Percentiles rank a stretch among this genome's conserved stretches.
phyloP scores from a whole-genome alignment of 2,329 filamentous ascomycete genomes.

The Ceratocystis cacaofunesta region DNA sequence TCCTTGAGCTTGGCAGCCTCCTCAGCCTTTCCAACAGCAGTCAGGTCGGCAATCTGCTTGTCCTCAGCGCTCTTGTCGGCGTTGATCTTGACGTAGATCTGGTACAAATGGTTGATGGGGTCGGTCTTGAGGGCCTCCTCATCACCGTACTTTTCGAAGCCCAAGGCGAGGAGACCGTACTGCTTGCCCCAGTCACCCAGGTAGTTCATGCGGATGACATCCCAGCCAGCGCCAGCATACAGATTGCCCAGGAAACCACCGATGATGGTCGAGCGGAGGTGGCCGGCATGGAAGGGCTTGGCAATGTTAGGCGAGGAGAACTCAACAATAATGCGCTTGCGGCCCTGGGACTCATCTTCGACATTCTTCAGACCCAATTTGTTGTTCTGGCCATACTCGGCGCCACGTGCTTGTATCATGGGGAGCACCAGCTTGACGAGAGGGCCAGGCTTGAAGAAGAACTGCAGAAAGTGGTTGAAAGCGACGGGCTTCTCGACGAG shows the following conservation, averaged over 20 bases:
- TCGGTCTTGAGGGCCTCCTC: conserved; percentile 57
- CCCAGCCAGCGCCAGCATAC: conserved; percentile 56
- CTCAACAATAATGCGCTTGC: conserved; percentile 59
- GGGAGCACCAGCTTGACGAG: conserved; percentile 54
- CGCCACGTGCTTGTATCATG: conserved; percentile 47
- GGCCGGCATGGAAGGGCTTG: conserved; percentile 69
- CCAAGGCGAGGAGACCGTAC: conserved; percentile 56
- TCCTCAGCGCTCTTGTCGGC: conserved; percentile 51
- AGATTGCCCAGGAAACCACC: conserved; percentile 62
- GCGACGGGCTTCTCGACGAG: conserved; percentile 55
- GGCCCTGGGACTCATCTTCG: conserved; percentile 41
- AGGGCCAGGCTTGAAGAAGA: conserved; percentile 61
- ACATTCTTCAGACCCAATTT: conserved; percentile 46
- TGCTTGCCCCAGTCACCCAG: conserved; percentile 73
- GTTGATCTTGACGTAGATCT: conserved; percentile 71
- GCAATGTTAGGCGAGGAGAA: conserved; percentile 80
- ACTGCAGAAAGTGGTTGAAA: conserved; percentile 57
- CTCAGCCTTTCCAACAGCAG: conserved; percentile 30
- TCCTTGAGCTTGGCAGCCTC: conserved; percentile 30
- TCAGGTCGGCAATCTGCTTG: conserved; percentile 44
- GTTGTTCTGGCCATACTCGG: conserved; percentile 47
- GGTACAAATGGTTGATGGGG: conserved; percentile 68
- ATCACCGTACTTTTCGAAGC: conserved; percentile 59
- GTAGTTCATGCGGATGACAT: conserved; percentile 61
- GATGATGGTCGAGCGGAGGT: conserved; percentile 65